Conservation (phyloP, 23 red algal species). For the Pyropia yezoensis region DNA sequence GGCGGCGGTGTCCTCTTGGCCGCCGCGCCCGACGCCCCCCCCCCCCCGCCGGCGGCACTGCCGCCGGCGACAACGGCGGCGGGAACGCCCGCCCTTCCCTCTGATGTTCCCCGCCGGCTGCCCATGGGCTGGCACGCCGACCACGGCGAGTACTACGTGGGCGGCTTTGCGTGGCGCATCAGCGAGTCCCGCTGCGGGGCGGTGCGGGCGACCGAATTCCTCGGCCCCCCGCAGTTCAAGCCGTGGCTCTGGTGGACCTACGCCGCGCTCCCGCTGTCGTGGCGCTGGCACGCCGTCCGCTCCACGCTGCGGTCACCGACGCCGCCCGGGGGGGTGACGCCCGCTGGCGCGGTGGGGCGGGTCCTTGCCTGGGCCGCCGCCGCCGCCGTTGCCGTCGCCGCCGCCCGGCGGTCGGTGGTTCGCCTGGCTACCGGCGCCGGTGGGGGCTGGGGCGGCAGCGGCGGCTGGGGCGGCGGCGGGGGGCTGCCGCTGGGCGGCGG, state of each 20-base stretch:
- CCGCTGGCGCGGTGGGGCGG: background rate
- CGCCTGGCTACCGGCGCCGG: no score
- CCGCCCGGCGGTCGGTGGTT: no score
- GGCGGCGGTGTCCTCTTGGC: no score
- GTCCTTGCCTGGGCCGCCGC: conserved; percentile 1
- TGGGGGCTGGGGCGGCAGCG: no score
- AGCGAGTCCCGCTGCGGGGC: conserved; percentile 37
- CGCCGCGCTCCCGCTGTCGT: conserved; percentile 53
- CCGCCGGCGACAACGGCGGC: no score
- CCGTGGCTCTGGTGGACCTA: conserved; percentile 94
- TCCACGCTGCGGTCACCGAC: conserved; percentile 25
- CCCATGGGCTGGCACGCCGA: conserved; percentile 78
- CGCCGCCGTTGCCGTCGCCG: no score
- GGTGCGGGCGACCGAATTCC: conserved; percentile 57
- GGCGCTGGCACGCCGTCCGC: conserved; percentile 64
- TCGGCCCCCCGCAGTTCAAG: conserved; percentile 69
- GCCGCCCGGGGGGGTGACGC: conserved; percentile 13
- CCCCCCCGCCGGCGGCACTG: background rate
- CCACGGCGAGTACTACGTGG: conserved; percentile 68
- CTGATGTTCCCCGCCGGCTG: conserved; percentile 11
- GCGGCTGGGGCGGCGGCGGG: no score
- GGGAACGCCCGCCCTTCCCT: no score
- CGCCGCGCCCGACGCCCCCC: background rate
- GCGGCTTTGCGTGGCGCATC: conserved; percentile 39
- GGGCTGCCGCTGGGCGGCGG: no score